Conservation (phyloP, 2,329 filamentous ascomycete species). For the Colletotrichum sansevieriae region DNA sequence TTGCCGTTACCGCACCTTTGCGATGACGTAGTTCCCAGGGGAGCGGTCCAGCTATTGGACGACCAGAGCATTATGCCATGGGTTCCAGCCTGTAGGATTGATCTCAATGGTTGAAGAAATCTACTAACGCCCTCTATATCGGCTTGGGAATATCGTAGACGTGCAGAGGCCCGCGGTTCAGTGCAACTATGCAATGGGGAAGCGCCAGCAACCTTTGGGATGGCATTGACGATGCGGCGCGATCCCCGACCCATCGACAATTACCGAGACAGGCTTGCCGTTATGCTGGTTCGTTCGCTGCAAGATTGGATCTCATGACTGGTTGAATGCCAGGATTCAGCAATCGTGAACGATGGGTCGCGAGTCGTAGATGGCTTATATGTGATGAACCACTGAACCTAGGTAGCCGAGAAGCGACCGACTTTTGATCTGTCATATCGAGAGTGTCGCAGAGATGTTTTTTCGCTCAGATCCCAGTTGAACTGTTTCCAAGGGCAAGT, state of each 20-base stretch:
- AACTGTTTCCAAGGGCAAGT: not conserved
- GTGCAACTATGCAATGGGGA: conserved; percentile 1
- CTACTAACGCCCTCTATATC: not conserved
- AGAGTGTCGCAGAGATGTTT: conserved; percentile 14
- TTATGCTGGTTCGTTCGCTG: not conserved
- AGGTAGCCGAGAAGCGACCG: conserved; percentile 29
- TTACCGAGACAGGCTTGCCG: conserved; percentile 30
- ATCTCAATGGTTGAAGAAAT: not conserved
- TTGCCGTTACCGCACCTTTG: not conserved
- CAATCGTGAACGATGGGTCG: conserved; percentile 5
- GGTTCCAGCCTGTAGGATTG: not conserved
- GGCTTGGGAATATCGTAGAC: not conserved
- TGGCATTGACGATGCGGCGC: conserved; percentile 19
- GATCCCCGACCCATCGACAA: conserved; percentile 37
- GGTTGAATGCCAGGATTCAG: not conserved
- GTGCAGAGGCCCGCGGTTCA: conserved; percentile 19
- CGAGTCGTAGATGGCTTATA: conserved; percentile 24
- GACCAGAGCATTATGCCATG: not conserved
- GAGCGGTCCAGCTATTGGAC: not conserved
- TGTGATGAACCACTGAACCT: conserved; percentile 5
- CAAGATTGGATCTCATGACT: conserved; percentile 9
- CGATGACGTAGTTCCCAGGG: not conserved
- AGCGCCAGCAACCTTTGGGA: conserved; percentile 2
- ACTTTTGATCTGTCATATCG: conserved; percentile 39
- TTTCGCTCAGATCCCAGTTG: conserved; percentile 3